Conservation (phyloP, 345 rosid genomes). For the Pelargonium nanum region DNA sequence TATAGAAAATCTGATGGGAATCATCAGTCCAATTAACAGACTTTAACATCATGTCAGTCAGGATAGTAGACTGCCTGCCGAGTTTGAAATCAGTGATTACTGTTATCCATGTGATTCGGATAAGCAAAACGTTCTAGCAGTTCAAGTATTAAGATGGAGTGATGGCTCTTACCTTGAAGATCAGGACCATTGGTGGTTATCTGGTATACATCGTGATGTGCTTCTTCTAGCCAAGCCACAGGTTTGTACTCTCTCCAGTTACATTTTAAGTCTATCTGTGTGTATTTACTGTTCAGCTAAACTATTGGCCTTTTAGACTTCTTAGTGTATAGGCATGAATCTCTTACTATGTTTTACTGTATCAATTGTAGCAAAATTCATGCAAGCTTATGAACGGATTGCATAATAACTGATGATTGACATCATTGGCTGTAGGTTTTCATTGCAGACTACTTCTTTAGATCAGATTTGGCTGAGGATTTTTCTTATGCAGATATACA, state of each 20-base stretch:
- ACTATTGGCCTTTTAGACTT: no score
- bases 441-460: constrained; percentile 86
- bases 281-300: neutral
- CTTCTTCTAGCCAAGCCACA: constrained; percentile 93
- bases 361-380: neutral
- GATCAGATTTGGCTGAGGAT: constrained; percentile 58
- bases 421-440: constrained; percentile 54
- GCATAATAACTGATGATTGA: constrained; percentile 4
- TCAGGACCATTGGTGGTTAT: constrained; percentile 99
- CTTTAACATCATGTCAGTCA: constrained; percentile 45
- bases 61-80: constrained; percentile 97
- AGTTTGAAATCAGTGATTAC: constrained; percentile 88
- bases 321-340: no score
- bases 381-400: constrained; percentile 1
- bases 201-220: constrained; percentile 95
- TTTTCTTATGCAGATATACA: constrained; percentile 59
- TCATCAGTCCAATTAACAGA: constrained; percentile 13
- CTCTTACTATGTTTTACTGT: no score
- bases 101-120: constrained; percentile 65
- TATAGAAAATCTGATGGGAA: neutral
- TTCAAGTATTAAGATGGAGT: constrained; percentile 98
- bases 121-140: constrained; percentile 79
- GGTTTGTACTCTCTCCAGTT: constrained; percentile 28
- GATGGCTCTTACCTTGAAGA: constrained; percentile 99
- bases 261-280: neutral